A percentile compares a stretch with the other conserved stretches of the same genome.
Evolutionary conservation across 768 basidiomycete genomes (phyloP).

Genomic region (Russula foetens): DNA sequence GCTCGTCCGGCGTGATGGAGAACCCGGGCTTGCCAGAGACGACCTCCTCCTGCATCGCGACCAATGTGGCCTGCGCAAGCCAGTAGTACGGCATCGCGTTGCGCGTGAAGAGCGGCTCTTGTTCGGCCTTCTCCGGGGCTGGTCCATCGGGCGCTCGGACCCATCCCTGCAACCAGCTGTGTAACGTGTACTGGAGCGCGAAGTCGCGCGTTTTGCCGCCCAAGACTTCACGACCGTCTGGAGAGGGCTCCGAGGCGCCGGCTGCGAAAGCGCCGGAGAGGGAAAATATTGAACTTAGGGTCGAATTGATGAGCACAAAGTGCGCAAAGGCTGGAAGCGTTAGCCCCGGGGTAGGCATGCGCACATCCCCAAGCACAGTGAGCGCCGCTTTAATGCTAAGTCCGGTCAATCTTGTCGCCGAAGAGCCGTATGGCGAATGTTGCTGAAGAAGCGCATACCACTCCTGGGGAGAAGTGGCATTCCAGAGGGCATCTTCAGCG

Average conservation of each 20-base stretch:
- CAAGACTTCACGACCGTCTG: not conserved
- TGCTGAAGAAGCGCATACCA: slow-evolving; percentile 38
- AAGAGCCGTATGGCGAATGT: slow-evolving; percentile 26
- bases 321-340: slow-evolving; percentile 18
- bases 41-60: slow-evolving; percentile 39
- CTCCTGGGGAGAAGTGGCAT: slow-evolving; percentile 34
- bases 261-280: not conserved
- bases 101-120: slow-evolving; percentile 13
- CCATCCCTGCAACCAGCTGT: slow-evolving; percentile 49
- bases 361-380: slow-evolving; percentile 14
- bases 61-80: slow-evolving; percentile 42
- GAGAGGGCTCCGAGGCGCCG: not conserved
- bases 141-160: slow-evolving; percentile 17
- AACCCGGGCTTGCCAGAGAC: slow-evolving; percentile 25
- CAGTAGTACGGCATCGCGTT: slow-evolving; percentile 44
- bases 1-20: slow-evolving; percentile 11
- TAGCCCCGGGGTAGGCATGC: not conserved
- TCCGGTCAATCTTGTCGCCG: slow-evolving; percentile 11
- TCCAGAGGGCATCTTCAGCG: slow-evolving; percentile 44
- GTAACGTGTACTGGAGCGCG: slow-evolving; percentile 38
- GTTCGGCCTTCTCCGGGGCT: slow-evolving; percentile 2
- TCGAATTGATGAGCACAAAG: slow-evolving; percentile 24
- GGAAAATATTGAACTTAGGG: slow-evolving; percentile 18
- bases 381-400: slow-evolving; percentile 13
- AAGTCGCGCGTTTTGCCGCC: slow-evolving; percentile 20